Percentiles rank a stretch among this genome's conserved stretches.
phyloP scores from a whole-genome alignment of 164 flowering plant genomes.

The Paratinospora sagittata region DNA sequence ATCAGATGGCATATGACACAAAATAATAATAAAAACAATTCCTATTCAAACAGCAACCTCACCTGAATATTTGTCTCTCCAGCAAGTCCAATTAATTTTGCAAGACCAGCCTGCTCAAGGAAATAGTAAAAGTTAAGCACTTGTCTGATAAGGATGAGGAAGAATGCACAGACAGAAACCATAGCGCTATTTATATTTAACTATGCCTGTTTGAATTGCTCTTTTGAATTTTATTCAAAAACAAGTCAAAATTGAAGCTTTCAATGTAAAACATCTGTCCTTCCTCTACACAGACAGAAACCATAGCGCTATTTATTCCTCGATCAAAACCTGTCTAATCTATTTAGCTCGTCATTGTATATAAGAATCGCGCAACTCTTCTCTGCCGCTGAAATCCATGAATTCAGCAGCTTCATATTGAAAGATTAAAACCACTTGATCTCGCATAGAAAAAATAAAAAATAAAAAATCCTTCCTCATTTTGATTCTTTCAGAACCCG shows the following conservation, averaged over 20 bases:
- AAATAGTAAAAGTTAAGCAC: constrained; percentile 5
- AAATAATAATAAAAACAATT: not conserved
- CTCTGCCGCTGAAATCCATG: too few relatives aligned
- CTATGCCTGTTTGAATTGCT: not conserved
- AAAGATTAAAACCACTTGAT: too few relatives aligned
- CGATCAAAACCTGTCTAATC: not conserved
- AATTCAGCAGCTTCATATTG: too few relatives aligned
- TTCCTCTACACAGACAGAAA: not conserved
- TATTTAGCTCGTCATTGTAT: not conserved
- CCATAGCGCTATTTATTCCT: not conserved
- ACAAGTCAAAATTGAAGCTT: not conserved
- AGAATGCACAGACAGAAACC: too few relatives aligned
- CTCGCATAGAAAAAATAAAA: too few relatives aligned
- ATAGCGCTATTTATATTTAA: too few relatives aligned
- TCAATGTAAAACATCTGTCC: not conserved
- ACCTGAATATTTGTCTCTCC: constrained; percentile 95
- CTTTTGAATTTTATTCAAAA: not conserved
- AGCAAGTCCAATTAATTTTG: constrained; percentile 92
- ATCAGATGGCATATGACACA: not conserved
- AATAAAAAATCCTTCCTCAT: not conserved
- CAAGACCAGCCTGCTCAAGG: constrained; percentile 90
- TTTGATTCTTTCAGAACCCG: not conserved
- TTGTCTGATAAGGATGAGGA: not conserved
- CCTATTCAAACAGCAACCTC: constrained; percentile 14
- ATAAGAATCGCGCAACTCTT: too few relatives aligned